phyloP scores from a whole-genome alignment of 202 grass and related monocot species.

The Schoenoplectus triqueter region DNA sequence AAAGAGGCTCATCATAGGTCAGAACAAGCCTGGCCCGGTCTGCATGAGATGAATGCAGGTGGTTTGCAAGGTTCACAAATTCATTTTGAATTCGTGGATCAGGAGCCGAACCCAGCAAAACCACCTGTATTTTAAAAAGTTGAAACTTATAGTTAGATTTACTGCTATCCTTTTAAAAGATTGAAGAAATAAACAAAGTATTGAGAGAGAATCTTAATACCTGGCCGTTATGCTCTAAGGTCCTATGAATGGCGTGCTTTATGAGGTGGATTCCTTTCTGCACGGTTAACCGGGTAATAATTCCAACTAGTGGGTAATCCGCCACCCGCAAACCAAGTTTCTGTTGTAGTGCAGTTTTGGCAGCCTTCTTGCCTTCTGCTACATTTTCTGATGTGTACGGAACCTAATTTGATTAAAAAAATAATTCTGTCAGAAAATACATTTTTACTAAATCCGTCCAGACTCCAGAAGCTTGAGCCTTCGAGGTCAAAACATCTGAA shows the following conservation, averaged over 20 bases:
- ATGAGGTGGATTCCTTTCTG: slow-evolving; percentile 99
- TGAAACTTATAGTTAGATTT: slow-evolving; percentile 7
- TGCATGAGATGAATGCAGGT: slow-evolving; percentile 70
- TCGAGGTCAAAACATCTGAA: background rate
- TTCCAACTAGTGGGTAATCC: slow-evolving; percentile 79
- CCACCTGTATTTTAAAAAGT: slow-evolving; percentile 59
- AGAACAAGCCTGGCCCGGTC: slow-evolving; percentile 74
- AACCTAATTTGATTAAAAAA: slow-evolving; percentile 53
- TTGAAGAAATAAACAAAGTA: slow-evolving; percentile 27
- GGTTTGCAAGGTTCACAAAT: slow-evolving; percentile 64
- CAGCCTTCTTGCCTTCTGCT: slow-evolving; percentile 76
- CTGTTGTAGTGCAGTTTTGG: slow-evolving; percentile 80
- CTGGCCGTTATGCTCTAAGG: slow-evolving; percentile 84
- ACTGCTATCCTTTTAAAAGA: slow-evolving; percentile 13
- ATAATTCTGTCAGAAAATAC: slow-evolving; percentile 32
- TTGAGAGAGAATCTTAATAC: slow-evolving; percentile 41
- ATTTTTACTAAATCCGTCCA: background rate
- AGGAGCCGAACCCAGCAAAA: slow-evolving; percentile 89
- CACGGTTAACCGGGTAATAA: slow-evolving; percentile 77
- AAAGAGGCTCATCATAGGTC: slow-evolving; percentile 89
- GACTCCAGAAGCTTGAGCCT: background rate
- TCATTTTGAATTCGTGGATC: slow-evolving; percentile 87
- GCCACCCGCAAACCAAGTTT: slow-evolving; percentile 66
- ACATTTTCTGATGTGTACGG: slow-evolving; percentile 84
- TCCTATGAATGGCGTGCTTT: slow-evolving; percentile 69